Base-by-base conservation (phyloP, 2,329 filamentous ascomycete species). In the Cercospora zeina region DNA sequence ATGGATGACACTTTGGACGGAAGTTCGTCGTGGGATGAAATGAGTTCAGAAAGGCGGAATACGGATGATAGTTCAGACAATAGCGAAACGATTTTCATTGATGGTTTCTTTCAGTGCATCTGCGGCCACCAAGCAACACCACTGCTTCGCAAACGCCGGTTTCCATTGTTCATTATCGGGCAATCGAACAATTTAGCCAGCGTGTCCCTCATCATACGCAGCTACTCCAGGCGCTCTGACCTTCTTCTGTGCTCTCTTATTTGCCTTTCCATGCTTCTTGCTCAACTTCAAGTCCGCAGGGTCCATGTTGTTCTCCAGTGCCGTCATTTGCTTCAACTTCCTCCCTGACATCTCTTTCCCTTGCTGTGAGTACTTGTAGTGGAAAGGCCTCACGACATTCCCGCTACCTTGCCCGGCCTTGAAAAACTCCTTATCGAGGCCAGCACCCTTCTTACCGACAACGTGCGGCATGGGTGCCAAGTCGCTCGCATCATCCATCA, bases 211-310 rank as follows among this genome's bases (percentile, higher is more conserved):
- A 63, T 66, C 67, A 42, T 68, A 67, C 16, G 61, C 63, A 24
- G 56, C 58, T 11, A 63, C 45, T 19, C 65, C 64, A 10, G 62
- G 64, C 31, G 59, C 62, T 39, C 67, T 30, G 24, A 68, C 65
- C 66, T 74, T 72, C 68, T 74, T 74, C 61, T 64, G 59, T 36
- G 68, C 69, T 76, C 82, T 87, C 65, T 85, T 83, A 42, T 87
- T 86, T n/a, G 85, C 88, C 79, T 96, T 96, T 77, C 91, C 95
- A 78, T 99, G 95, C 81, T 97, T 97, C 85, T 99, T 99, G 56
- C 81, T 81, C 62, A 83, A 71, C 76, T 75, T 79, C 67, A 95
- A 78, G 62, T 97, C 93, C 63, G 87, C 88, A 0, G 90, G 88
- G 71, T 97, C 92, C 36, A 97, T 76, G 13, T 91, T 90, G 63